Percentiles rank a stretch among this genome's conserved stretches.
Conservation (phyloP, 192 early-diverging fungal species). For the Coemansia erecta region DNA sequence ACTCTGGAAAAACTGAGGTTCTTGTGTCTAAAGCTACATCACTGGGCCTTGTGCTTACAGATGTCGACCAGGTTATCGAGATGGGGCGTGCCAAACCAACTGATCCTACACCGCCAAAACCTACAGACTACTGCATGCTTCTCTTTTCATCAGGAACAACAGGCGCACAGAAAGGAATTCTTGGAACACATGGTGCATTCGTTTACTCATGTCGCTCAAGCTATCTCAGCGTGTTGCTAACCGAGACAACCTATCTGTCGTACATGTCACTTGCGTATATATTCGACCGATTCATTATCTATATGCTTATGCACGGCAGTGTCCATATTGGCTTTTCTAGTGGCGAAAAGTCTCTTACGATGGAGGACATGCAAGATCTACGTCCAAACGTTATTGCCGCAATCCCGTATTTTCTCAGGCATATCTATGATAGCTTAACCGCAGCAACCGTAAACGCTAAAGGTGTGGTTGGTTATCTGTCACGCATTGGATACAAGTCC, state of each 20-base stretch:
- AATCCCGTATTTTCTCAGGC: slow-evolving; percentile 44
- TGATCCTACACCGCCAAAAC: slow-evolving; percentile 51
- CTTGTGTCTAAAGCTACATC: slow-evolving; percentile 59
- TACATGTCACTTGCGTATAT: slow-evolving; percentile 79
- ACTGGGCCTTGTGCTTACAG: slow-evolving; percentile 56
- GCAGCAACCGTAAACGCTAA: slow-evolving; percentile 56
- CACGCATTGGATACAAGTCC: slow-evolving; percentile 58
- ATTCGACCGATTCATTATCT: slow-evolving; percentile 63
- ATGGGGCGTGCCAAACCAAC: slow-evolving; percentile 50
- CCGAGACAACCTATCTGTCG: slow-evolving; percentile 40
- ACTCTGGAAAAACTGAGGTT: slow-evolving; percentile 7
- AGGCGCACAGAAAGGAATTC: slow-evolving; percentile 62
- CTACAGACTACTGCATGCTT: slow-evolving; percentile 61
- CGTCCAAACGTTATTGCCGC: slow-evolving; percentile 66
- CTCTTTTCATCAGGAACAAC: slow-evolving; percentile 80
- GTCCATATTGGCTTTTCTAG: slow-evolving; percentile 72
- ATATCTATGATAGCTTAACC: slow-evolving; percentile 70
- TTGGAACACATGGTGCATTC: slow-evolving; percentile 62
- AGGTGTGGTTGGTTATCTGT: slow-evolving; percentile 57
- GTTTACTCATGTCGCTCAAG: slow-evolving; percentile 1
- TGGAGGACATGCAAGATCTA: slow-evolving; percentile 72
- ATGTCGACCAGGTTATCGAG: no score
- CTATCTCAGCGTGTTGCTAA: background rate
- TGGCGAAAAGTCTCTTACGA: slow-evolving; percentile 62
- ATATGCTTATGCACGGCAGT: slow-evolving; percentile 61